Evolutionary conservation across 345 rosid genomes (phyloP).

Genomic region (Firmiana major): DNA sequence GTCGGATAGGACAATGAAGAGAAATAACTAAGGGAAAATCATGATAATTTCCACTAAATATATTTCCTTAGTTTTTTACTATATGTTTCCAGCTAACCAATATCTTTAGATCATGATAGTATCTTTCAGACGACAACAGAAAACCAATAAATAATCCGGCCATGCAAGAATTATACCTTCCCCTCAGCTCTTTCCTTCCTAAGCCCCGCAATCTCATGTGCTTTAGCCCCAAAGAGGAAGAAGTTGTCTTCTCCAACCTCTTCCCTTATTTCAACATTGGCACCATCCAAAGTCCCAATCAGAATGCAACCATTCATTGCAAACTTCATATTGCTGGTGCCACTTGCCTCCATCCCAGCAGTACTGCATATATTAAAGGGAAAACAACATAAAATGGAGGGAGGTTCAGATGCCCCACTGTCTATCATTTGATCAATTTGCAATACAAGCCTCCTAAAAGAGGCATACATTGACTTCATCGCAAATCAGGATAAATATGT

Average conservation of each 20-base stretch:
- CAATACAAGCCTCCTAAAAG: neutral
- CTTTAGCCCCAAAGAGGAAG: slow-evolving; percentile 82
- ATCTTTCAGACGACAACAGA: neutral
- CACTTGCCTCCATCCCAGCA: slow-evolving; percentile 97
- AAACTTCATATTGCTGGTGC: slow-evolving; percentile 94
- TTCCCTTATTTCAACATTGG: slow-evolving; percentile 76
- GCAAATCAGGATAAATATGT: neutral
- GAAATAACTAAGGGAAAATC: neutral
- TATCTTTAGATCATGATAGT: neutral
- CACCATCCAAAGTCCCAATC: slow-evolving; percentile 86
- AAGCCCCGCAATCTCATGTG: slow-evolving; percentile 60
- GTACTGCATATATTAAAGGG: slow-evolving; percentile 37
- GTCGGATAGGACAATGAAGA: neutral
- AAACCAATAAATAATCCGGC: slow-evolving; percentile 2
- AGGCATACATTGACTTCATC: neutral
- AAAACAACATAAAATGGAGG: neutral
- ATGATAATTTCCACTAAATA: neutral
- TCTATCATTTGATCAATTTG: neutral
- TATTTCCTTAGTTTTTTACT: too few relatives aligned
- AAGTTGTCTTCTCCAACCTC: slow-evolving; percentile 84
- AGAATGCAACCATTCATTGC: slow-evolving; percentile 78
- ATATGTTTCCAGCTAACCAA: neutral
- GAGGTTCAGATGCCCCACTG: neutral
- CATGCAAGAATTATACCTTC: slow-evolving; percentile 37
- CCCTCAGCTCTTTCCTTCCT: slow-evolving; percentile 74